phyloP scores from a whole-genome alignment of 768 basidiomycete species.

The Hirschioporus abietinus region DNA sequence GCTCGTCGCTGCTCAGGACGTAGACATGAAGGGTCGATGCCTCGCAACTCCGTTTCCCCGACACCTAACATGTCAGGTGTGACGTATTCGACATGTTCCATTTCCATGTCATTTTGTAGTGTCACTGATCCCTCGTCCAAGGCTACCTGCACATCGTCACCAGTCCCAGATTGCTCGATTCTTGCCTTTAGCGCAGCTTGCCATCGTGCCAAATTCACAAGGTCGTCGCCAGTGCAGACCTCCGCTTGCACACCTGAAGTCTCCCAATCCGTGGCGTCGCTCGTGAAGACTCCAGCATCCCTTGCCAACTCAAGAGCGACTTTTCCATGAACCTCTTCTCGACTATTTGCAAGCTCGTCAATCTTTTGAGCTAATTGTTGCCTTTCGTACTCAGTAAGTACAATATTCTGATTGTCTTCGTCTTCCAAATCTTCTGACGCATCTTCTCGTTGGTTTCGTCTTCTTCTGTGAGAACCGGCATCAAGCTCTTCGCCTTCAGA shows the following conservation, averaged over 20 bases:
- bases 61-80: background rate
- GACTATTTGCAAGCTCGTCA: background rate
- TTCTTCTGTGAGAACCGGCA: background rate
- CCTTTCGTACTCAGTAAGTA: background rate
- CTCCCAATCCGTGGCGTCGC: background rate
- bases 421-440: background rate
- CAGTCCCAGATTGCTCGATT: background rate
- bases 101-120: background rate
- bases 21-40: constrained; percentile 13
- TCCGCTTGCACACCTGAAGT: background rate
- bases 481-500: background rate
- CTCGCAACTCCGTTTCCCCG: constrained; percentile 5
- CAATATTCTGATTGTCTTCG: background rate
- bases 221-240: background rate
- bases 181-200: background rate
- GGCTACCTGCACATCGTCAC: background rate
- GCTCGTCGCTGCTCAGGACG: constrained; percentile 29
- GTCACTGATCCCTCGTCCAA: background rate
- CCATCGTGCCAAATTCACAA: background rate
- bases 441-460: background rate
- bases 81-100: background rate
- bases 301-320: background rate
- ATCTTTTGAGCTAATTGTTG: background rate
- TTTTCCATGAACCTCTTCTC: background rate
- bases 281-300: background rate